These are phyloP conservation scores for Neoboletus subvelutipes DNA, from an alignment of 768 basidiomycete genomes.

Conservation along the genomic window DNA sequence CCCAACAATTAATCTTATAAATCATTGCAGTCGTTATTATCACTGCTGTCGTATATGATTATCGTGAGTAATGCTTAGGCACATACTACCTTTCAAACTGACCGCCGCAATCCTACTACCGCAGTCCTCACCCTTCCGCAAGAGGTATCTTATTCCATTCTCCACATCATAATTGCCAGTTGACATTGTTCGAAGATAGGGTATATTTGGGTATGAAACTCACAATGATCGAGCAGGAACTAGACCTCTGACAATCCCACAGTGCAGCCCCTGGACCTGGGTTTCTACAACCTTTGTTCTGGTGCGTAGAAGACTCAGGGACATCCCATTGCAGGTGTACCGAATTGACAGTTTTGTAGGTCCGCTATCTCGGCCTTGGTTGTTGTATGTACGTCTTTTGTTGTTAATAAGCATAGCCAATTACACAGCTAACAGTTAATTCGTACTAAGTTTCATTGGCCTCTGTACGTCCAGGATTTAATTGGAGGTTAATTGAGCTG, in stretches of 20 bases:
- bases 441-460: no score
- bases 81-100: not conserved
- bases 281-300: conserved; percentile 6
- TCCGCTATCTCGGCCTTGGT: conserved; percentile 7
- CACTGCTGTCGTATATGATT: conserved; percentile 8
- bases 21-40: not conserved
- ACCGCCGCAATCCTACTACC: not conserved
- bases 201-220: conserved; percentile 11
- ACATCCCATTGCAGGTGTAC: not conserved
- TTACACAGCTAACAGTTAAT: no score
- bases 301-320: not conserved
- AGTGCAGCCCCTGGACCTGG: conserved; percentile 7
- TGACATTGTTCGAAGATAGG: conserved; percentile 1
- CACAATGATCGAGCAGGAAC: not conserved
- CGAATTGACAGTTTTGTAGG: not conserved
- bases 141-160: not conserved
- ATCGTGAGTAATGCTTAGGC: not conserved
- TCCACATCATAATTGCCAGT: no score
- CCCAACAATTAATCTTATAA: not conserved
- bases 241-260: not conserved
- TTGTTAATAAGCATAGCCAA: no score
- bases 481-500: no score
- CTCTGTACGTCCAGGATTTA: no score
- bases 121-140: conserved; percentile 2
- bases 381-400: not conserved